A percentile compares a stretch with the other conserved stretches of the same genome.
Conservation (phyloP, 768 basidiomycete species). For the Lenzites betulinus region DNA sequence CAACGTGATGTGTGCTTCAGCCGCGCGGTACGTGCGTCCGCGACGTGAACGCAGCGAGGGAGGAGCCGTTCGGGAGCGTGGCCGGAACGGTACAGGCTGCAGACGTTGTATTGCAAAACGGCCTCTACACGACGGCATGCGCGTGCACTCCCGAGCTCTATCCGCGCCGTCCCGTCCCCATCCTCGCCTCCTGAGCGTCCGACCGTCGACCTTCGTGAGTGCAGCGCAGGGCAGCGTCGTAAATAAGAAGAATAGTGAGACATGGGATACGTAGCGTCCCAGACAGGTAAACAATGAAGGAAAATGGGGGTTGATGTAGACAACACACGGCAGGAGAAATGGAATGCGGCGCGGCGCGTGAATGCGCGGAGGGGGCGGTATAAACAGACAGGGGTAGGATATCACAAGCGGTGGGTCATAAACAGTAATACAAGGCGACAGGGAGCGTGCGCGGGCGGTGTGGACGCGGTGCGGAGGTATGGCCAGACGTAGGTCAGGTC, state of each 20-base stretch:
- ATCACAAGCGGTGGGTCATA: background rate
- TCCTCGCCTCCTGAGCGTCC: background rate
- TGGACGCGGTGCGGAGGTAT: background rate
- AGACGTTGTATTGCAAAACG: background rate
- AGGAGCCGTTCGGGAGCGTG: too few species aligned
- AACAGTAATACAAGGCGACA: background rate
- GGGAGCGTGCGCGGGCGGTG: background rate
- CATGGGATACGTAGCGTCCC: background rate
- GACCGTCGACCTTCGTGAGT: background rate
- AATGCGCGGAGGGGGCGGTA: background rate
- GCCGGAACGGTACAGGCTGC: background rate
- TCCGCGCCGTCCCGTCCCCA: background rate
- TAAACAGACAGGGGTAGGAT: constrained; percentile 5
- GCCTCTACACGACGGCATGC: background rate
- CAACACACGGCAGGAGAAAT: background rate
- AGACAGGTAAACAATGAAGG: background rate
- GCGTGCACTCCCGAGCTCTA: background rate
- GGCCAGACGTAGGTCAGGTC: background rate
- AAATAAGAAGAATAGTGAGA: background rate
- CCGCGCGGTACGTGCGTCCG: too few species aligned
- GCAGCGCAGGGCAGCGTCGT: background rate
- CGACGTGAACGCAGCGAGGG: too few species aligned
- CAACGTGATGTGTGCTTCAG: background rate
- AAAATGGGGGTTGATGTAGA: background rate
- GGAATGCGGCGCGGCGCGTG: background rate